Percentiles rank a stretch among this genome's conserved stretches.
Conservation (phyloP, 495 filamentous ascomycete genomes). For the Trypethelium eluteriae region DNA sequence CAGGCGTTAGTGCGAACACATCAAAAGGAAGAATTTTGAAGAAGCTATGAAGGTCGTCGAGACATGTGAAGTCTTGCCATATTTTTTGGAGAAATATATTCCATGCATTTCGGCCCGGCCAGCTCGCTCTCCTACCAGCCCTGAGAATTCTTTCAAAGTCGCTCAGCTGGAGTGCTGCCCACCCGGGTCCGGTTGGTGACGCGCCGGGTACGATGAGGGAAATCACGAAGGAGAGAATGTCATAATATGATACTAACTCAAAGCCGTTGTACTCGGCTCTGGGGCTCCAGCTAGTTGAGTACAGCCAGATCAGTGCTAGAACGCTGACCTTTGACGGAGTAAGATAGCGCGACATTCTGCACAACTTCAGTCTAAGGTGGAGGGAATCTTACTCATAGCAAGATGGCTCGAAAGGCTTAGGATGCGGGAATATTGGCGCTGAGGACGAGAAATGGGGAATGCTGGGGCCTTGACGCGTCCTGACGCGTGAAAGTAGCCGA, state of each 20-base stretch:
- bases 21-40: conserved; percentile 29
- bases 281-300: conserved; percentile 67
- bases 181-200: conserved; percentile 15
- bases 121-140: conserved; percentile 37
- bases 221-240: conserved; percentile 78
- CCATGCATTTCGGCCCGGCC: conserved; percentile 75
- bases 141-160: conserved; percentile 31
- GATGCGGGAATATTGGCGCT: not conserved
- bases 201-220: conserved; percentile 56
- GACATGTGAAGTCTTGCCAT: conserved; percentile 68
- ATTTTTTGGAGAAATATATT: conserved; percentile 76
- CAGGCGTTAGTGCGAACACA: conserved; percentile 19
- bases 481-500: not conserved
- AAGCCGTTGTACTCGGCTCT: conserved; percentile 46
- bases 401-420: too few relatives aligned
- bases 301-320: conserved; percentile 70
- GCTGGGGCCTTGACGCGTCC: not conserved
- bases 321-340: conserved; percentile 80
- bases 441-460: not conserved
- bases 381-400: too few relatives aligned
- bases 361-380: not conserved
- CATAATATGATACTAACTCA: conserved; percentile 40
- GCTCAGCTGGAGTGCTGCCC: not conserved
- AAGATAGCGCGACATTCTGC: conserved; percentile 65
- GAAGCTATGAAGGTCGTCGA: conserved; percentile 54